Base-by-base conservation (phyloP, 768 basidiomycete genomes). In the Dendrothele bispora region DNA sequence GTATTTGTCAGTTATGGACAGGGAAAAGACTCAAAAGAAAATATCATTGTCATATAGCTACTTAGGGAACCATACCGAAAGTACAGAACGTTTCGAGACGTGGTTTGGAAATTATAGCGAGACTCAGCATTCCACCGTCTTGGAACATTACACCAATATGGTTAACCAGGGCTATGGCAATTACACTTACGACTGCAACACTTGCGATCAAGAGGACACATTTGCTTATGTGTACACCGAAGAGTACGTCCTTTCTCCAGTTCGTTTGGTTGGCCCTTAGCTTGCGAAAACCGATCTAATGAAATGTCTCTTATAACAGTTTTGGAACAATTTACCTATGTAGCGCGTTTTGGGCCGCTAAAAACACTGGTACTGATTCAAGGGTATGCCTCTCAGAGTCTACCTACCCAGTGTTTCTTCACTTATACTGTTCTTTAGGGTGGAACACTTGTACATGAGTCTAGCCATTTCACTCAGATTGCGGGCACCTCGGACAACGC, bases 21-120 rank as follows among this genome's bases (percentile, higher is more conserved):
- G n/a, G n/a, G n/a, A n/a, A n/a, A n/a, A n/a, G n/a, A n/a, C n/a
- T n/a, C n/a, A n/a, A n/a, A n/a, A n/a, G n/a, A n/a, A n/a, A n/a
- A n/a, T n/a, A 7, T 8, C n/a, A 15, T 25, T 42, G 18, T 27
- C 29, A 3, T 27, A 17, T n/a, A 42, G 55, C 27, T 57, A 60
- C 56, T 49, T 57, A 26, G 8, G 26, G 15, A 40, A 41, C 40
- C 56, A 64, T 49, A 59, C 60, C 30, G 34, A 57, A 3, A 45
- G 57, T 15, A 54, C 64, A 8, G 44, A 61, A 3, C 59, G 63
- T 35, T 66, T 57, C 53, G 61, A 62, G 28, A 65, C 65, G 17
- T 66, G 65, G 64, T 66, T 66, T 54, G 64, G 64, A 20, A 55
- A 58, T 18, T 66, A 59, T 51, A 59, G 56, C 14, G 41, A 39